Conservation (phyloP, 176 grass and related monocot genomes). For the Rhynchospora pubera region DNA sequence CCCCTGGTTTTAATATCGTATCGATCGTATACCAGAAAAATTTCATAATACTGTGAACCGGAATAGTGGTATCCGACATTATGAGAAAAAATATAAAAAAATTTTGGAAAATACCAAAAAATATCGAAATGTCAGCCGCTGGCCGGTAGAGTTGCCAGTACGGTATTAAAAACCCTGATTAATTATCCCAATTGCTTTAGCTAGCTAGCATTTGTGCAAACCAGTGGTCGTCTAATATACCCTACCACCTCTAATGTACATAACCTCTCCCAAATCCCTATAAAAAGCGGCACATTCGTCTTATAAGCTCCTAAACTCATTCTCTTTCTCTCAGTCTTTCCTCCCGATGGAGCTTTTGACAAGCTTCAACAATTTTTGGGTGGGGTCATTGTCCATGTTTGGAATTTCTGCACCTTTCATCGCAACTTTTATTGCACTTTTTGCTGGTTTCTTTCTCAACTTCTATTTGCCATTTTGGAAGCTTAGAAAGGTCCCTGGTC, state of each 20-base stretch:
- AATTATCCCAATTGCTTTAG: no score
- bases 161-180: no score
- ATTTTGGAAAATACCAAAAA: no score
- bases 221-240: neutral
- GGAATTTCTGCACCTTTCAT: constrained; percentile 20
- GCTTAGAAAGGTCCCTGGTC: constrained; percentile 45
- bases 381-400: neutral
- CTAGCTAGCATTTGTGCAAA: neutral
- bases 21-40: no score
- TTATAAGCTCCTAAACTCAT: neutral
- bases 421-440: constrained; percentile 4
- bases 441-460: constrained; percentile 38
- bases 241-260: neutral
- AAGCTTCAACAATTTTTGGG: neutral
- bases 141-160: no score
- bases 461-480: constrained; percentile 57
- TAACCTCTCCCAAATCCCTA: neutral
- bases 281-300: neutral
- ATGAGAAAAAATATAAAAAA: no score
- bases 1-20: no score
- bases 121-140: no score
- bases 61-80: no score
- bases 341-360: neutral
- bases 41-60: no score
- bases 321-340: neutral